A percentile compares a stretch with the other conserved stretches of the same genome.
Evolutionary conservation across 805 yeast species (phyloP).

Genomic region (Candida oleophila): DNA sequence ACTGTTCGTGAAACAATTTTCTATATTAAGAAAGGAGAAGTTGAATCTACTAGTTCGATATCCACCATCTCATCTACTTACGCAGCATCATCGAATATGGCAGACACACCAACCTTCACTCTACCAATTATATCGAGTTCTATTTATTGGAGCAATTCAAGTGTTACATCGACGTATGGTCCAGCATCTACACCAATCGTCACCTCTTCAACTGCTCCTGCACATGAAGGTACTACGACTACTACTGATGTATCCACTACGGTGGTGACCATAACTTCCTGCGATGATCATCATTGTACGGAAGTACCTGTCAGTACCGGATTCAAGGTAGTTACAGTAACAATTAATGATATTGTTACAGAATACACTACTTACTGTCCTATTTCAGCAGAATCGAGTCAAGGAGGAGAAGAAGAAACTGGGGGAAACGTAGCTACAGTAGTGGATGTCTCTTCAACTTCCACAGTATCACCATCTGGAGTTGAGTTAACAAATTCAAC

Average conservation of each 20-base stretch:
- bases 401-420: background rate
- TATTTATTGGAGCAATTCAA: background rate
- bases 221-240: conserved; percentile 10
- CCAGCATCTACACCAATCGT: background rate
- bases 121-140: background rate
- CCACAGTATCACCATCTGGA: background rate
- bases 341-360: conserved; percentile 10
- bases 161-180: background rate
- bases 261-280: conserved; percentile 39
- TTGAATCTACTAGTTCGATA: conserved; percentile 3
- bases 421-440: too few relatives aligned
- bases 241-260: conserved; percentile 24
- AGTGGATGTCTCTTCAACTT: background rate
- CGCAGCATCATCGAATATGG: background rate
- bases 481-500: background rate
- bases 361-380: conserved; percentile 22
- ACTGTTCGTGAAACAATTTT: background rate
- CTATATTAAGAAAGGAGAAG: conserved; percentile 48
- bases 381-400: conserved; percentile 3
- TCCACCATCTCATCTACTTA: background rate
- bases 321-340: conserved; percentile 19
- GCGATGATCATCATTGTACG: conserved; percentile 31
- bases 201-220: conserved; percentile 4
- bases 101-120: conserved; percentile 5
- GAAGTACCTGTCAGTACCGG: conserved; percentile 33